A percentile compares a stretch with the other conserved stretches of the same genome.
Conservation (phyloP, 1,139 yeast genomes). For the Yamadazyma sp. region DNA sequence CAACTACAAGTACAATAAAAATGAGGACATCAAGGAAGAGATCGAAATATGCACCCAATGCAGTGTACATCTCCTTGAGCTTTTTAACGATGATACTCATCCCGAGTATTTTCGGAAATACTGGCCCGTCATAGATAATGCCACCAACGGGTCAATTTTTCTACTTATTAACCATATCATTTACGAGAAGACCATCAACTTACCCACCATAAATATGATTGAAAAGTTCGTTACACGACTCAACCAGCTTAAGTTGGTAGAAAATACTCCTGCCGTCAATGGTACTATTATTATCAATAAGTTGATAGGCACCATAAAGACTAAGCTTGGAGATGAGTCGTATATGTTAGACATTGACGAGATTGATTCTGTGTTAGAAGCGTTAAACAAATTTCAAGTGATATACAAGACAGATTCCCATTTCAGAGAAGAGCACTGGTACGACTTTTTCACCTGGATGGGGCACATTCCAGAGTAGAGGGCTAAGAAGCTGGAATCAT, state of each 20-base stretch:
- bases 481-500: background rate
- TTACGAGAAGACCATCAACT: constrained; percentile 4
- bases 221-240: constrained; percentile 5
- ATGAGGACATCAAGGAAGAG: constrained; percentile 6
- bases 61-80: constrained; percentile 8
- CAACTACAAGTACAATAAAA: constrained; percentile 5
- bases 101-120: constrained; percentile 14
- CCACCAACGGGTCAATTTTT: constrained; percentile 14
- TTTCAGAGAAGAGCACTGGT: constrained; percentile 9
- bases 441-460: constrained; percentile 12
- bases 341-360: constrained; percentile 10
- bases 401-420: constrained; percentile 5
- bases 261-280: constrained; percentile 6
- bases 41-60: constrained; percentile 6
- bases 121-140: constrained; percentile 16
- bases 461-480: too few species aligned
- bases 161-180: constrained; percentile 13
- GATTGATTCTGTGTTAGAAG: constrained; percentile 4
- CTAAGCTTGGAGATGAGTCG: constrained; percentile 8
- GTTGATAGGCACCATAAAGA: constrained; percentile 8
- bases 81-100: constrained; percentile 9
- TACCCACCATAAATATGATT: constrained; percentile 5
- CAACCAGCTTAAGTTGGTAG: background rate
- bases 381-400: constrained; percentile 8
- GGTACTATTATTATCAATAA: constrained; percentile 7